A percentile compares a stretch with the other conserved stretches of the same genome.
Conservation (phyloP, 2,329 filamentous ascomycete genomes). For the Cercospora sesami region DNA sequence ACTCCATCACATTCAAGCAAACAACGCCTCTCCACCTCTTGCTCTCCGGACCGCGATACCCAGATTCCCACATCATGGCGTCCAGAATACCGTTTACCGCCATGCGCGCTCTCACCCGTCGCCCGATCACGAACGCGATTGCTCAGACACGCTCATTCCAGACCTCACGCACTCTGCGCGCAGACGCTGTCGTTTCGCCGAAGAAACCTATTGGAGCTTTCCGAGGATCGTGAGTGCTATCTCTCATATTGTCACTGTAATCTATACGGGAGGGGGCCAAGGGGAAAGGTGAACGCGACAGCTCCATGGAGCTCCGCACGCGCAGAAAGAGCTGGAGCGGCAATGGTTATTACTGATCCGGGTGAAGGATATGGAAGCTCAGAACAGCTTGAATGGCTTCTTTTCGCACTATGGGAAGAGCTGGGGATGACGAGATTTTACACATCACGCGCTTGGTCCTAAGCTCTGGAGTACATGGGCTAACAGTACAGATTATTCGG, state of each 20-base stretch:
- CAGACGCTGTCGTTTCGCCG: slow-evolving; percentile 46
- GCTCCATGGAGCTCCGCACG: not conserved
- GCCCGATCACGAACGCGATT: slow-evolving; percentile 18
- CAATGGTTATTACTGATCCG: too few species aligned
- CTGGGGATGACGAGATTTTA: too few species aligned
- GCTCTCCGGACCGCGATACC: not conserved
- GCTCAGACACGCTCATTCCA: slow-evolving; percentile 38
- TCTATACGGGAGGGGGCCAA: too few species aligned
- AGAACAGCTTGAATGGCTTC: not conserved
- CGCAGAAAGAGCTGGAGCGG: not conserved
- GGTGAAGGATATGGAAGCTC: too few species aligned
- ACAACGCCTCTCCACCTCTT: not conserved
- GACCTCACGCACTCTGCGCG: slow-evolving; percentile 35
- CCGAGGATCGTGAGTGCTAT: slow-evolving; percentile 63
- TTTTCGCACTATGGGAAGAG: too few species aligned
- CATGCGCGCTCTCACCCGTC: slow-evolving; percentile 36
- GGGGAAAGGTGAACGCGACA: not conserved
- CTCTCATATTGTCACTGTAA: too few species aligned
- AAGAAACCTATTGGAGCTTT: slow-evolving; percentile 70
- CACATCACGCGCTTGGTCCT: too few species aligned
- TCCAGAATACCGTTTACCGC: slow-evolving; percentile 33
- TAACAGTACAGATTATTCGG: slow-evolving; percentile 69
- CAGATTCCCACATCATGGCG: slow-evolving; percentile 7
- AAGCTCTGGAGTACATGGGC: not conserved
- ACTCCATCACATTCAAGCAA: not conserved